phyloP scores from a whole-genome alignment of 371 early-diverging fungal species.

The Saksenaea oblongispora region DNA sequence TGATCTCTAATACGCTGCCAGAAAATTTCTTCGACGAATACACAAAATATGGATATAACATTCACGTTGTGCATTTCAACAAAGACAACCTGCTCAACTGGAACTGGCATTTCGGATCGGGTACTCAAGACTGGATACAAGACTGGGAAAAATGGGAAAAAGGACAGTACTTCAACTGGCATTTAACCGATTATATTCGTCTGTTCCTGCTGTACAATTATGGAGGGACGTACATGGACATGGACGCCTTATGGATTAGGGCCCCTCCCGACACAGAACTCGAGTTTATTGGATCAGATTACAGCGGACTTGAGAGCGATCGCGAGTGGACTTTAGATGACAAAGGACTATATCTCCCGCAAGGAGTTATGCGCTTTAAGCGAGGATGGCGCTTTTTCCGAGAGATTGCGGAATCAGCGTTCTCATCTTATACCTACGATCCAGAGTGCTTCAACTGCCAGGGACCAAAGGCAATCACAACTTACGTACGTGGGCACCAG shows the following conservation, averaged over 20 bases:
- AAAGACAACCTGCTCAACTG: slow-evolving; percentile 58
- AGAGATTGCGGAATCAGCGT: slow-evolving; percentile 60
- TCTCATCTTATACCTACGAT: slow-evolving; percentile 55
- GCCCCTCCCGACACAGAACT: slow-evolving; percentile 53
- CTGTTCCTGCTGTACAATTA: slow-evolving; percentile 62
- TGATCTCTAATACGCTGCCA: slow-evolving; percentile 61
- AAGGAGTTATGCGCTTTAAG: slow-evolving; percentile 67
- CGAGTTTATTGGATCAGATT: slow-evolving; percentile 67
- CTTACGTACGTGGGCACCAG: slow-evolving; percentile 57
- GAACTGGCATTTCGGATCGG: slow-evolving; percentile 65
- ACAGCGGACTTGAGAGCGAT: slow-evolving; percentile 49
- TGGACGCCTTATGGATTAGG: slow-evolving; percentile 71
- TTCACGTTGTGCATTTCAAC: slow-evolving; percentile 58
- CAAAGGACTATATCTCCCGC: slow-evolving; percentile 61
- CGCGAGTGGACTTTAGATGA: slow-evolving; percentile 63
- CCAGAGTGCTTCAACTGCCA: slow-evolving; percentile 67
- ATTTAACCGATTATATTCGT: slow-evolving; percentile 64
- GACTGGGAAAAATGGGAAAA: slow-evolving; percentile 63
- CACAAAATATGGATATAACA: slow-evolving; percentile 57
- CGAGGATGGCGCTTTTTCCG: slow-evolving; percentile 64
- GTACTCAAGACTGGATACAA: slow-evolving; percentile 60
- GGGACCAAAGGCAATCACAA: slow-evolving; percentile 65
- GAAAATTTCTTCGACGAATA: slow-evolving; percentile 57
- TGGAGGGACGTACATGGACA: slow-evolving; percentile 73
- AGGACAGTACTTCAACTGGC: slow-evolving; percentile 59